Conservation (phyloP, 73 alveolate genomes). For the Durusdinium trenchii region DNA sequence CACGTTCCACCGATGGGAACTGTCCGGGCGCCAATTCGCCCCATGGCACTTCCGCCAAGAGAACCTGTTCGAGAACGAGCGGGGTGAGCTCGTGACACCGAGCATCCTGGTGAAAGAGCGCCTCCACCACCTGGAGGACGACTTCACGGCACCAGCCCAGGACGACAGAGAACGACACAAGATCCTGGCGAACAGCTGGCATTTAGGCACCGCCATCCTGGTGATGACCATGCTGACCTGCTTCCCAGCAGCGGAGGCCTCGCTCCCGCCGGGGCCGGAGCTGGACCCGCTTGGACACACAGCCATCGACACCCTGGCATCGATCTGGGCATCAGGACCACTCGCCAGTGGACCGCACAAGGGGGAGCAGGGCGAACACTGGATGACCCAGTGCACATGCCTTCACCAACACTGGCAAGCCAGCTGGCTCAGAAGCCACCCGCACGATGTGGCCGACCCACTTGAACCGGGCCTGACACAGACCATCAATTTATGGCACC, state of each 20-base stretch:
- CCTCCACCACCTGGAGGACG: neutral
- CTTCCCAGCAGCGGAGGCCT: no score
- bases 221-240: neutral
- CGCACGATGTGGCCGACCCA: neutral
- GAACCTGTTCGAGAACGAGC: neutral
- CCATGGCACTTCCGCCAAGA: neutral
- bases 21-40: neutral
- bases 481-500: neutral
- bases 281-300: neutral
- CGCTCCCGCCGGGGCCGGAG: no score
- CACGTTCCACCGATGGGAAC: neutral
- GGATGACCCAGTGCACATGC: no score
- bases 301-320: neutral
- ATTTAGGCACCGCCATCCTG: neutral
- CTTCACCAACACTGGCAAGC: no score
- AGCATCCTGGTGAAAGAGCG: neutral
- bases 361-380: no score
- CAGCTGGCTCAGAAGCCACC: neutral
- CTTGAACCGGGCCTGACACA: neutral
- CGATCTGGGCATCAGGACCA: neutral
- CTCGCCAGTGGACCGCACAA: neutral
- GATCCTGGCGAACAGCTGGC: neutral
- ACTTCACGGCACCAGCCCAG: neutral
- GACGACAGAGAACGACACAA: neutral
- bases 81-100: no score